Evolutionary conservation across 345 rosid genomes (phyloP), one percentile per base, ranked within the genome.

Genomic region (Bruguiera gymnorhiza): DNA sequence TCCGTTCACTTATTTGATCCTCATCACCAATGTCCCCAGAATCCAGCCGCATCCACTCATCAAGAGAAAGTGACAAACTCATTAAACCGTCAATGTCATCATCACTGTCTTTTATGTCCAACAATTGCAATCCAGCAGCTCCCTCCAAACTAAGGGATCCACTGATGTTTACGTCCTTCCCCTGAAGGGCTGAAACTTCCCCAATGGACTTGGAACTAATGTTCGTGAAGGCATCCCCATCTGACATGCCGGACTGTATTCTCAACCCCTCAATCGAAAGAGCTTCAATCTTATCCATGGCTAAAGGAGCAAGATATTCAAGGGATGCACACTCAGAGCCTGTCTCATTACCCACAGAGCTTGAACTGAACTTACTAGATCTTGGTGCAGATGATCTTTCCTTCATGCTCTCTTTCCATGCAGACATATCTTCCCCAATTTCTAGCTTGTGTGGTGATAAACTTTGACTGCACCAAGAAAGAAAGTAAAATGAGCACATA

Each of bases 271-370:
- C 98, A 73, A 94, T 80, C 36, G 97, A 87, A 75, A 94, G 96
- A 53, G 96, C 96, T 86, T 94, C 98, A 65, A 94, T 89, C 85
- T 94, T 93, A 80, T 91, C 91, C 93, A 94, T 86, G 63, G 98
- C 98, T 82, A 94, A 79, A 64, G 97, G 98, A 72, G 98, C 98
- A 65, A 94, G 91, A 76, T 94, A 93, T 81, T 94, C 98, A 31
- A 94, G 85, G 74, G 96, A 89, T 70, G 87, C 97, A 77, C 84
- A 93, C 61, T 93, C 97, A 6, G 89, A 75, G 70, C 79, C 85
- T 63, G 74, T 67, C 63, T 78, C 88, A 66, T 48, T 78, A 70
- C 75, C 75, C 0, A 32, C 32, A 24, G 87, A 76, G 67, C 73
- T 69, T 70, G 90, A 81, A 66, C 73, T 75, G 15, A 62, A 39